Conservation (phyloP, 805 yeast genomes). For the Candida germanica region DNA sequence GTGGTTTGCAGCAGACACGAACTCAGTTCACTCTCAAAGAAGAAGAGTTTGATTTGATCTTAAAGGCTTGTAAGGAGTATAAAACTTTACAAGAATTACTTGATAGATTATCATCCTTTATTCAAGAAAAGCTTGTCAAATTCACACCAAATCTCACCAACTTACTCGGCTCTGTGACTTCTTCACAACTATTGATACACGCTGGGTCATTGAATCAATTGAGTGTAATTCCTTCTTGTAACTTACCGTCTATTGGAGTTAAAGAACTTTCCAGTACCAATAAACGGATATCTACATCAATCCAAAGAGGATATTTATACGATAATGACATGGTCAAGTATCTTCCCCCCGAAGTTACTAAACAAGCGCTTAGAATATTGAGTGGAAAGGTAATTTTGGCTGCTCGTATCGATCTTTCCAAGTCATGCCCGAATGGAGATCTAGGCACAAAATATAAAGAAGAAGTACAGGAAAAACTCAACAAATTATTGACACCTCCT, state of each 20-base stretch:
- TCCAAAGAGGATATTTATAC: constrained; percentile 69
- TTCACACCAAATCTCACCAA: constrained; percentile 81
- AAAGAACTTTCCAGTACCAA: constrained; percentile 32
- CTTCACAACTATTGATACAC: constrained; percentile 69
- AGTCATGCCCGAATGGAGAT: constrained; percentile 40
- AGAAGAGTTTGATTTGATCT: constrained; percentile 35
- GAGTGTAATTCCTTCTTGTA: constrained; percentile 75
- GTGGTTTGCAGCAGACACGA: constrained; percentile 52
- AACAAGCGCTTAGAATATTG: constrained; percentile 72
- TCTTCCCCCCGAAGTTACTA: constrained; percentile 56
- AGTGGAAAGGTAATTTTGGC: constrained; percentile 80
- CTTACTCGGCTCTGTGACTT: constrained; percentile 66
- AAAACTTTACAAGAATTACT: constrained; percentile 44
- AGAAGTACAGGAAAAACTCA: constrained; percentile 64
- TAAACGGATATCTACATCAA: constrained; percentile 19
- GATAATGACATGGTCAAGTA: constrained; percentile 55
- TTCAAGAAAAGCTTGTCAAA: constrained; percentile 51
- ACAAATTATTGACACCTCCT: constrained; percentile 76
- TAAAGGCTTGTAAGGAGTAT: constrained; percentile 47
- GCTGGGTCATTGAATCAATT: constrained; percentile 68
- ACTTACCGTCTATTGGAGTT: constrained; percentile 74
- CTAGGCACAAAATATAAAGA: constrained; percentile 57
- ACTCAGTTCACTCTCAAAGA: constrained; percentile 21
- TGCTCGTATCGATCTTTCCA: constrained; percentile 71
- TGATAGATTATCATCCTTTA: constrained; percentile 45